phyloP scores from a whole-genome alignment of 2,329 filamentous ascomycete genomes.

The Phialophora chinensis region DNA sequence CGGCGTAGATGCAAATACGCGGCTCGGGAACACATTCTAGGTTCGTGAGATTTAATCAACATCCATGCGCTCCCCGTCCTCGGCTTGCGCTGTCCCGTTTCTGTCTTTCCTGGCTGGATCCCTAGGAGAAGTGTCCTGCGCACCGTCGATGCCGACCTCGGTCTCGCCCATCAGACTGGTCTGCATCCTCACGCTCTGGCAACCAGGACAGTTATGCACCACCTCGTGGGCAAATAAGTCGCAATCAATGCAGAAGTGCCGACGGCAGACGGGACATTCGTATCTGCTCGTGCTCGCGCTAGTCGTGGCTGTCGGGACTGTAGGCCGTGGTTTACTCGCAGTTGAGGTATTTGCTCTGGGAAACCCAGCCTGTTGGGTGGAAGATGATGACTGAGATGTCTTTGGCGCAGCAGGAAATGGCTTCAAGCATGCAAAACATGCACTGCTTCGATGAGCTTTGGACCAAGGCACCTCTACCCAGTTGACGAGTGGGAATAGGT shows the following conservation, averaged over 20 bases:
- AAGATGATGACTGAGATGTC: slow-evolving; percentile 43
- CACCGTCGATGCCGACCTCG: slow-evolving; percentile 19
- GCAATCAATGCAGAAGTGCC: slow-evolving; percentile 98
- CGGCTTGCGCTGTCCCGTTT: slow-evolving; percentile 12
- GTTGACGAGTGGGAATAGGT: slow-evolving; percentile 86
- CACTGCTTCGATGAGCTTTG: slow-evolving; percentile 64
- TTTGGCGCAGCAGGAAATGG: slow-evolving; percentile 67
- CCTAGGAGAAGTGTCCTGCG: not conserved
- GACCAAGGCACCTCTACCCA: slow-evolving; percentile 91
- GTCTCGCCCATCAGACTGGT: slow-evolving; percentile 40
- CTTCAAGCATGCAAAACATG: slow-evolving; percentile 79
- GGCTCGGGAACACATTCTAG: not conserved
- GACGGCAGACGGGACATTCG: slow-evolving; percentile 81
- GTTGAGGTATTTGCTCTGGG: not conserved
- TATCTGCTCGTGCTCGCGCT: slow-evolving; percentile 62
- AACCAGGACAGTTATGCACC: slow-evolving; percentile 94
- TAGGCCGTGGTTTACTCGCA: slow-evolving; percentile 5
- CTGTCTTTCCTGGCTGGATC: not conserved
- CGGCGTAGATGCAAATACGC: not conserved
- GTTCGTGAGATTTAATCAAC: slow-evolving; percentile 7
- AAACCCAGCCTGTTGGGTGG: slow-evolving; percentile 36
- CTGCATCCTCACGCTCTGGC: slow-evolving; percentile 58
- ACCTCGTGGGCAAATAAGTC: slow-evolving; percentile 95
- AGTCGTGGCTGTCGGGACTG: not conserved
- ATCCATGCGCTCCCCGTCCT: slow-evolving; percentile 19